Conservation (phyloP, 2,329 filamentous ascomycete species). For the Aureobasidium subglaciale region DNA sequence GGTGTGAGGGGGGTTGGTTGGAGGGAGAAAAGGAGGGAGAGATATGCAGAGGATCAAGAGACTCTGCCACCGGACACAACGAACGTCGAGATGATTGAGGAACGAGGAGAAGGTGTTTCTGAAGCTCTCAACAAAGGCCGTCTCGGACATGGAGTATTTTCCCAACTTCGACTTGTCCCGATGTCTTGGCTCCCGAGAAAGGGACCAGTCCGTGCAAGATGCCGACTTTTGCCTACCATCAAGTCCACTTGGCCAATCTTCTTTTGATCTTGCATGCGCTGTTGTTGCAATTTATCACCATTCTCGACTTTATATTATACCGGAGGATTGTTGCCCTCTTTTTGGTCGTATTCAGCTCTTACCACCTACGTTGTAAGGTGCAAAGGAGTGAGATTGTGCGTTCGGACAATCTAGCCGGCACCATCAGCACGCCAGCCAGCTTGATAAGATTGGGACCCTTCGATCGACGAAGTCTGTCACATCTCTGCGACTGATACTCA, state of each 20-base stretch:
- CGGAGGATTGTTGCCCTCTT: background rate
- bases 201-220: background rate
- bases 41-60: conserved; percentile 17
- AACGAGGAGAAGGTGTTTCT: conserved; percentile 5
- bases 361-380: no score
- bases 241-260: no score
- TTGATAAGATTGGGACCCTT: background rate
- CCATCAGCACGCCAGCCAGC: background rate
- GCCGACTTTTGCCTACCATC: conserved; percentile 4
- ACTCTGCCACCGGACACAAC: conserved; percentile 7
- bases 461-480: no score
- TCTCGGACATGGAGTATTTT: conserved; percentile 12
- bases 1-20: conserved; percentile 14
- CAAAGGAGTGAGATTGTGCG: background rate
- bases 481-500: no score
- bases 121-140: conserved; percentile 13
- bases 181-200: conserved; percentile 3
- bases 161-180: background rate
- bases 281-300: no score
- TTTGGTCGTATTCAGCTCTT: no score
- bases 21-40: conserved; percentile 16
- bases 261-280: background rate
- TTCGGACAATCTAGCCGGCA: background rate
- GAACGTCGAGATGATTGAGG: conserved; percentile 10
- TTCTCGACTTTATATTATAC: background rate